phyloP scores from a whole-genome alignment of 805 yeast genomes.

The Kuraishia piskuri region DNA sequence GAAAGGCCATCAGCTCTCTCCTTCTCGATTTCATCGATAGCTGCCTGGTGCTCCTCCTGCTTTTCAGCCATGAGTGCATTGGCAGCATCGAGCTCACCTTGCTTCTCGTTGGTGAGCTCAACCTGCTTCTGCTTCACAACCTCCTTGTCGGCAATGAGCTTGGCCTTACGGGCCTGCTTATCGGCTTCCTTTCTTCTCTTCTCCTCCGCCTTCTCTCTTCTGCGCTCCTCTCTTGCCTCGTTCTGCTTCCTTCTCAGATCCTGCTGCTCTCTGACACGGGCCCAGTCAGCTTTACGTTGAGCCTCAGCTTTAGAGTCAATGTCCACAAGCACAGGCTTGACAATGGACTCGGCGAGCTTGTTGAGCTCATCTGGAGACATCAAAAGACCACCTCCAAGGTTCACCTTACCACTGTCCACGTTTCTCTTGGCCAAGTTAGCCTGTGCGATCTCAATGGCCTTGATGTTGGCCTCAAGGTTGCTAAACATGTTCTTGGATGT shows the following conservation, averaged over 20 bases:
- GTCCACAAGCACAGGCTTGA: conserved; percentile 75
- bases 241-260: conserved; percentile 31
- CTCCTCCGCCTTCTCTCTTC: conserved; percentile 26
- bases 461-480: conserved; percentile 39
- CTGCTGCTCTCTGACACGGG: conserved; percentile 28
- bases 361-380: conserved; percentile 72
- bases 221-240: conserved; percentile 24
- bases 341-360: conserved; percentile 68
- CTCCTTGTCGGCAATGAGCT: conserved; percentile 39
- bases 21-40: conserved; percentile 29
- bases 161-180: conserved; percentile 31
- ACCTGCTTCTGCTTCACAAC: conserved; percentile 35
- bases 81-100: conserved; percentile 31
- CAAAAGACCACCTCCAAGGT: conserved; percentile 83
- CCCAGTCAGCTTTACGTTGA: conserved; percentile 53
- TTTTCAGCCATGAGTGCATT: conserved; percentile 32
- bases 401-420: conserved; percentile 42
- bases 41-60: conserved; percentile 29
- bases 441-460: conserved; percentile 74
- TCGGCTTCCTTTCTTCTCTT: conserved; percentile 23
- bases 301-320: conserved; percentile 59
- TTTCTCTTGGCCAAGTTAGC: conserved; percentile 52
- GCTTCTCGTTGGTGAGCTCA: conserved; percentile 28
- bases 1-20: conserved; percentile 36
- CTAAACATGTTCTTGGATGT: conserved; percentile 16